Evolutionary conservation across 495 filamentous ascomycete genomes (phyloP).

Genomic region (Penicillium arizonense): DNA sequence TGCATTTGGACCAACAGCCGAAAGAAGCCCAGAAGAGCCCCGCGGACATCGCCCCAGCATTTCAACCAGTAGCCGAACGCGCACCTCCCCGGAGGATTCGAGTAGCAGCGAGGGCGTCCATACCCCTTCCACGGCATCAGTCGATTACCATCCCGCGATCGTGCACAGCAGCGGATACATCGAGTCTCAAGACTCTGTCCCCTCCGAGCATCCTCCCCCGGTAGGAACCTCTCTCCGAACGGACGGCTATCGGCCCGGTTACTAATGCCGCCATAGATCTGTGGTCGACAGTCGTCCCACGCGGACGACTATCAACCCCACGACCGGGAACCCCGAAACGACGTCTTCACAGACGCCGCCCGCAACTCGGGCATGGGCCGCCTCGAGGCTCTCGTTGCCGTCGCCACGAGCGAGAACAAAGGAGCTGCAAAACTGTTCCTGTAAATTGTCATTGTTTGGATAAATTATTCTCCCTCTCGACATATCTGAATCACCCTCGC

Average conservation of each 20-base stretch:
- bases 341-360: conserved; percentile 28
- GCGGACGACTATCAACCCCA: conserved; percentile 34
- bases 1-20: conserved; percentile 24
- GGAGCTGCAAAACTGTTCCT: conserved; percentile 47
- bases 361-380: conserved; percentile 59
- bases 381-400: conserved; percentile 83
- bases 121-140: conserved; percentile 59
- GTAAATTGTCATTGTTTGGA: conserved; percentile 24
- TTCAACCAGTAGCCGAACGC: conserved; percentile 33
- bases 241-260: conserved; percentile 28
- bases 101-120: conserved; percentile 70
- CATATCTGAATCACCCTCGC: not conserved
- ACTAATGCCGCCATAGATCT: conserved; percentile 45
- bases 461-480: not conserved
- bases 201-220: conserved; percentile 42
- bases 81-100: conserved; percentile 69
- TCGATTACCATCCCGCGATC: conserved; percentile 64
- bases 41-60: conserved; percentile 29
- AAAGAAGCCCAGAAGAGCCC: conserved; percentile 31
- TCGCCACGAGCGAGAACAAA: conserved; percentile 80
- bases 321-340: conserved; percentile 33
- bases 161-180: conserved; percentile 62
- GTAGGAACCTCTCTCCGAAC: conserved; percentile 39
- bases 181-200: conserved; percentile 48
- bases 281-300: conserved; percentile 34